phyloP scores from a whole-genome alignment of 2,329 filamentous ascomycete species.

The Catunica adiposa region DNA sequence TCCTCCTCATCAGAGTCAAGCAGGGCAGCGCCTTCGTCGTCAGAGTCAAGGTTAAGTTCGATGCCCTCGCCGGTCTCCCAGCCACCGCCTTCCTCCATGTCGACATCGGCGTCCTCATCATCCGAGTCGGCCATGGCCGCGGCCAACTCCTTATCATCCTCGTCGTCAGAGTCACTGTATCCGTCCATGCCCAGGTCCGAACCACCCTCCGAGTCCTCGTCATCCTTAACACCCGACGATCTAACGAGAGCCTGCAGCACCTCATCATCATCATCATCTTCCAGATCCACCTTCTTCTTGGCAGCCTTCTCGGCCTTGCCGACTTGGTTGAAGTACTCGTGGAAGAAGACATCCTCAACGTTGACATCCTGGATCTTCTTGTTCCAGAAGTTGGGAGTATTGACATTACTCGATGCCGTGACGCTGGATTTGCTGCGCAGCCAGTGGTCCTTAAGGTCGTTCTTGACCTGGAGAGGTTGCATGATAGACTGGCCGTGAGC shows the following conservation, averaged over 20 bases:
- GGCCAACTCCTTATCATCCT: constrained; percentile 31
- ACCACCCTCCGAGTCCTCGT: constrained; percentile 46
- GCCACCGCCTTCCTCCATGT: too few relatives aligned
- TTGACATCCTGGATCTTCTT: constrained; percentile 77
- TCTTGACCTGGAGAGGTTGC: constrained; percentile 57
- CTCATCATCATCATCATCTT: constrained; percentile 41
- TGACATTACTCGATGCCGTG: constrained; percentile 37
- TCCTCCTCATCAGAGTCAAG: constrained; percentile 20
- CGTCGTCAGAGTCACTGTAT: constrained; percentile 32
- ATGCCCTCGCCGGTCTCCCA: constrained; percentile 22
- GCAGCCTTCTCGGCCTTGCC: constrained; percentile 43
- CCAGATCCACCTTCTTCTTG: constrained; percentile 30
- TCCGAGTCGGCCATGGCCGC: too few relatives aligned
- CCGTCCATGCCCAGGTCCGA: constrained; percentile 34
- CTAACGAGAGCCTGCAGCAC: constrained; percentile 84
- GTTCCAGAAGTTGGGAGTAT: constrained; percentile 80
- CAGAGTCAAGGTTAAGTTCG: constrained; percentile 14
- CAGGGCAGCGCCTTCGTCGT: constrained; percentile 6
- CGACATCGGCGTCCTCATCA: too few relatives aligned
- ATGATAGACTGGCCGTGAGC: constrained; percentile 80
- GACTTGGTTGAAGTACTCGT: constrained; percentile 76
- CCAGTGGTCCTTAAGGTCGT: constrained; percentile 38
- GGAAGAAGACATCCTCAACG: constrained; percentile 93
- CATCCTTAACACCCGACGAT: constrained; percentile 40
- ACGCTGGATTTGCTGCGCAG: constrained; percentile 34